phyloP scores from a whole-genome alignment of 2,329 filamentous ascomycete species.

The Lasiodiplodia hormozganensis region DNA sequence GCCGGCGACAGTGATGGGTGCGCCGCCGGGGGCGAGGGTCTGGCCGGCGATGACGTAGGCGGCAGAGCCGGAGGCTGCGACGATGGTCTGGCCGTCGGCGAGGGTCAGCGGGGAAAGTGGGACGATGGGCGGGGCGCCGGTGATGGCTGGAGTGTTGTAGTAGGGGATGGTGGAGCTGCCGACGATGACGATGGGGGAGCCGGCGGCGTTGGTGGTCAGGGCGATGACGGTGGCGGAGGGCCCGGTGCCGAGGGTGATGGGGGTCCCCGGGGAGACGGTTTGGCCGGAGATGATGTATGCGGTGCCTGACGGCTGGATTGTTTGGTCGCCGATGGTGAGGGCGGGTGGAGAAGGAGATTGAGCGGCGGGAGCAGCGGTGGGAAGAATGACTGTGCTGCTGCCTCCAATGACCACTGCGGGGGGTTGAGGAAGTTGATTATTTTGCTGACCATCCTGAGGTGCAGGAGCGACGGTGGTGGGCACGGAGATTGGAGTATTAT shows the following conservation, averaged over 20 bases:
- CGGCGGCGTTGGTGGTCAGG: slow-evolving; percentile 17
- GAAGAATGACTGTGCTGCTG: slow-evolving; percentile 39
- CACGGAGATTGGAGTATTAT: slow-evolving; percentile 14
- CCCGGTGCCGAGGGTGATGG: slow-evolving; percentile 19
- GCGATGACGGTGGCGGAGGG: slow-evolving; percentile 12
- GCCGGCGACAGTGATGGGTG: background rate
- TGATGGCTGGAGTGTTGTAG: background rate
- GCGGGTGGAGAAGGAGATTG: background rate
- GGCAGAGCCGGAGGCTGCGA: background rate
- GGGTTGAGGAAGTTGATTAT: slow-evolving; percentile 32
- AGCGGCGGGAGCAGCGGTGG: slow-evolving; percentile 35
- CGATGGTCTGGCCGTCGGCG: slow-evolving; percentile 12
- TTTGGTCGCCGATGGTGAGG: slow-evolving; percentile 8
- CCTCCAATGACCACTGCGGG: slow-evolving; percentile 39
- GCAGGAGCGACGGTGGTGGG: slow-evolving; percentile 1
- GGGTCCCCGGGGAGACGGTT: slow-evolving; percentile 12
- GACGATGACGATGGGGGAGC: background rate
- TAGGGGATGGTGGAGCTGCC: background rate
- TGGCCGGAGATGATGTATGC: slow-evolving; percentile 22
- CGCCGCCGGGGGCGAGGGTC: background rate
- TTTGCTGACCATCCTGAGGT: background rate
- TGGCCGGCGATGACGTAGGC: background rate
- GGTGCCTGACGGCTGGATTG: slow-evolving; percentile 8
- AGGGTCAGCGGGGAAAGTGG: background rate
- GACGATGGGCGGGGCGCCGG: background rate